Conservation (phyloP, 305 asterid species). For the Fraxinus nigra region DNA sequence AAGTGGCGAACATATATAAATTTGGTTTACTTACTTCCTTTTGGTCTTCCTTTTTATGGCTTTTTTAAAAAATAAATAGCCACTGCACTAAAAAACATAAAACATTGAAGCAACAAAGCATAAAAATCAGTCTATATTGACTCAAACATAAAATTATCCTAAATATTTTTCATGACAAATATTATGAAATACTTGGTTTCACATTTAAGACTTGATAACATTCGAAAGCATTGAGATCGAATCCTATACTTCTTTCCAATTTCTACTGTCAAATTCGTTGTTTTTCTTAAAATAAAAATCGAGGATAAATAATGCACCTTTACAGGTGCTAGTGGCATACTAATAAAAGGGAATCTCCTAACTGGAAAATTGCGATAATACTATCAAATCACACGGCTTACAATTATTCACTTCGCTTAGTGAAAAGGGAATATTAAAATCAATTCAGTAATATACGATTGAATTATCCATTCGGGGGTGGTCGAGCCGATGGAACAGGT, state of each 20-base stretch:
- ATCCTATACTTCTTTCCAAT: background rate
- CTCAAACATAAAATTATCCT: background rate
- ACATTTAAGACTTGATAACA: background rate
- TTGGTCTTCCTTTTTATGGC: background rate
- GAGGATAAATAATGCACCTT: background rate
- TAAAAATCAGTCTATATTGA: background rate
- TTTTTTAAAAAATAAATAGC: background rate
- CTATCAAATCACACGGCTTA: constrained; percentile 23
- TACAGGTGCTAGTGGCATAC: background rate
- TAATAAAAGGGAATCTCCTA: background rate
- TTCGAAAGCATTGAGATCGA: background rate
- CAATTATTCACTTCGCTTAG: constrained; percentile 30
- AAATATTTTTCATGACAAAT: background rate
- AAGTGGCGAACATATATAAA: too few relatives aligned
- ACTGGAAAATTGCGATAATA: background rate
- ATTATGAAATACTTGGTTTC: background rate
- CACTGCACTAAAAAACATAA: background rate
- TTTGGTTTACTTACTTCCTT: too few relatives aligned
- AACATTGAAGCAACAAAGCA: background rate
- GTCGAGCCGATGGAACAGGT: too few relatives aligned
- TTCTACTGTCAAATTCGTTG: background rate
- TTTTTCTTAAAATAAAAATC: background rate
- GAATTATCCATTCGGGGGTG: too few relatives aligned
- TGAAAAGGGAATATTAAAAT: constrained; percentile 9
- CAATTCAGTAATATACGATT: background rate